These are phyloP conservation scores for Hymenochaete sp. DNA, from an alignment of 1,284 basidiomycete species.

Conservation along the genomic window DNA sequence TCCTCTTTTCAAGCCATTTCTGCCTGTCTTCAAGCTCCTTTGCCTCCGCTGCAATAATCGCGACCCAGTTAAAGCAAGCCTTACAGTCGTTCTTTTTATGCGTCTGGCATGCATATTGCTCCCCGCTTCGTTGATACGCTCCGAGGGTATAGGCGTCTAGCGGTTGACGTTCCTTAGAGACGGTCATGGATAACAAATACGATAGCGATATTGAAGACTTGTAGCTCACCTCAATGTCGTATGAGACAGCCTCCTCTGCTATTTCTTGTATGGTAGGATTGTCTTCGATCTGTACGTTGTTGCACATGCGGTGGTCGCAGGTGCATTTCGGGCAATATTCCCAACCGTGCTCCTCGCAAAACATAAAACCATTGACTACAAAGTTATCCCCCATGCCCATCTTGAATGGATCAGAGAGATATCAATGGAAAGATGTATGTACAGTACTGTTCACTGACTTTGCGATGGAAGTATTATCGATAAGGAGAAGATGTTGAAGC, in stretches of 20 bases:
- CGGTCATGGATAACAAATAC: background rate
- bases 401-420: no score
- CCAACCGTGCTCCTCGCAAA: slow-evolving; percentile 4
- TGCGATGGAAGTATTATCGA: background rate
- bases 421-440: background rate
- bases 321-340: slow-evolving; percentile 3
- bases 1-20: slow-evolving; percentile 6
- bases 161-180: slow-evolving; percentile 1
- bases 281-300: slow-evolving; percentile 5
- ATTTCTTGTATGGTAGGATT: background rate
- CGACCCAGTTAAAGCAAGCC: slow-evolving; percentile 6
- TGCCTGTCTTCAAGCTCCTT: slow-evolving; percentile 2
- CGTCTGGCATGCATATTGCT: background rate
- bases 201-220: background rate
- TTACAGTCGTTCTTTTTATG: slow-evolving; percentile 2
- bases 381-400: slow-evolving; percentile 6
- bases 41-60: slow-evolving; percentile 1
- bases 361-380: slow-evolving; percentile 4
- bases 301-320: slow-evolving; percentile 6
- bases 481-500: background rate
- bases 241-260: background rate
- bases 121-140: background rate
- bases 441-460: background rate
- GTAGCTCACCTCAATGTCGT: background rate
- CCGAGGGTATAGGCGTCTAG: slow-evolving; percentile 1